Evolutionary conservation across 1,139 yeast species (phyloP).

Genomic region (Blastobotrys niveus): DNA sequence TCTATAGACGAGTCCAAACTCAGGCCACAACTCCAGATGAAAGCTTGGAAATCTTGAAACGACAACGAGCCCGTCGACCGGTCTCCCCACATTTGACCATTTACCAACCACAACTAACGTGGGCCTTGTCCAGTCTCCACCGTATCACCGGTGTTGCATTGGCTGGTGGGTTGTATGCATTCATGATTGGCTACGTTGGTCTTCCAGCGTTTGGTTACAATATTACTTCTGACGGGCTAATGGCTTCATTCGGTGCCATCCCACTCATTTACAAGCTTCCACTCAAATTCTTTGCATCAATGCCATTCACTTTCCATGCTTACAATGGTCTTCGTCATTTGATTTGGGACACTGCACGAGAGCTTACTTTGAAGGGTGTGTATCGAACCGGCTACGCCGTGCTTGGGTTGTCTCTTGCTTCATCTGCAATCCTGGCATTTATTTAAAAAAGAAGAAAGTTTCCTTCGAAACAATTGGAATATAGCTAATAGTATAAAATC

Average conservation of each 20-base stretch:
- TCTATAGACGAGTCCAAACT: constrained; percentile 32
- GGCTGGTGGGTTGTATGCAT: constrained; percentile 52
- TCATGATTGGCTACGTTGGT: constrained; percentile 70
- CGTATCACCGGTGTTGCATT: constrained; percentile 83
- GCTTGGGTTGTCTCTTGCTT: constrained; percentile 60
- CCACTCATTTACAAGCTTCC: constrained; percentile 59
- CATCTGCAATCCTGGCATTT: constrained; percentile 48
- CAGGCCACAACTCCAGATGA: constrained; percentile 56
- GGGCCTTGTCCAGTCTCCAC: constrained; percentile 74
- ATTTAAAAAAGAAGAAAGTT: constrained; percentile 23
- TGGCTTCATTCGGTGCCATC: constrained; percentile 42
- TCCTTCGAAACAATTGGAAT: too few species aligned
- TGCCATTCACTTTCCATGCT: constrained; percentile 82
- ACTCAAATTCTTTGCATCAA: constrained; percentile 64
- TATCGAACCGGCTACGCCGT: constrained; percentile 88
- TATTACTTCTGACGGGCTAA: constrained; percentile 58
- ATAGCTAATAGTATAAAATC: too few species aligned
- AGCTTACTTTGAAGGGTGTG: constrained; percentile 77
- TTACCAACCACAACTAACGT: constrained; percentile 84
- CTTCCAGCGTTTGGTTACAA: constrained; percentile 54
- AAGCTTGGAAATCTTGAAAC: constrained; percentile 64
- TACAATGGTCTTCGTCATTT: constrained; percentile 88
- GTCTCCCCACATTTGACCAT: constrained; percentile 84
- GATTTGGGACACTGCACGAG: constrained; percentile 83
- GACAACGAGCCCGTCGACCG: constrained; percentile 87